Conservation (phyloP, 805 yeast genomes). For the Starmerella bombi region DNA sequence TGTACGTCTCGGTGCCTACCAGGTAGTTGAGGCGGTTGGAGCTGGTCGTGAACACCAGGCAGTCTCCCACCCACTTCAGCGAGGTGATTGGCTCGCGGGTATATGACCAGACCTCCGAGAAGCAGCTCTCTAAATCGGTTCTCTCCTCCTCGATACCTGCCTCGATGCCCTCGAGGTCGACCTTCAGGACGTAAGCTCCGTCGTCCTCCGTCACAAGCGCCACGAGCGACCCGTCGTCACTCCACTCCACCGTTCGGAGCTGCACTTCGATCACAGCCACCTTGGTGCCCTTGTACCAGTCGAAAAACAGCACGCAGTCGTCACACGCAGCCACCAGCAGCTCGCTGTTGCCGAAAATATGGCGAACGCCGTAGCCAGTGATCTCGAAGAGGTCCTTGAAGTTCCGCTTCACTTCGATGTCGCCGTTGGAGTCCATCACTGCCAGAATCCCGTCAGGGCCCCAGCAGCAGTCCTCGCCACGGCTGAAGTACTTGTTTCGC, state of each 20-base stretch:
- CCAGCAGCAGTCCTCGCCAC: slow-evolving; percentile 88
- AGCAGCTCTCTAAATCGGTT: slow-evolving; percentile 62
- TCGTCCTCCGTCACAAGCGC: slow-evolving; percentile 58
- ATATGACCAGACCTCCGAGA: slow-evolving; percentile 72
- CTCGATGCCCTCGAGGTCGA: slow-evolving; percentile 51
- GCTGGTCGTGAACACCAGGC: slow-evolving; percentile 76
- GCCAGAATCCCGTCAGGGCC: slow-evolving; percentile 83
- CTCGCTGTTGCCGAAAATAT: slow-evolving; percentile 73
- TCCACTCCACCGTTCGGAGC: slow-evolving; percentile 70
- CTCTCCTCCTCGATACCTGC: slow-evolving; percentile 46
- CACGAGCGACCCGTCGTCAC: slow-evolving; percentile 82
- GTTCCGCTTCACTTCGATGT: slow-evolving; percentile 63
- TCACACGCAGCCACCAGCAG: slow-evolving; percentile 64
- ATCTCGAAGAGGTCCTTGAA: slow-evolving; percentile 55
- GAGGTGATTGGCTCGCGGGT: slow-evolving; percentile 61
- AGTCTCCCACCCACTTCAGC: slow-evolving; percentile 96
- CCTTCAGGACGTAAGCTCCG: slow-evolving; percentile 59
- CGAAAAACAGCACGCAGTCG: slow-evolving; percentile 76
- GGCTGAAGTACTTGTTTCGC: slow-evolving; percentile 90
- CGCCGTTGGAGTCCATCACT: slow-evolving; percentile 52
- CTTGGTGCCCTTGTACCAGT: slow-evolving; percentile 78
- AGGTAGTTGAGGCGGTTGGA: slow-evolving; percentile 83
- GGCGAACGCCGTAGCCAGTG: slow-evolving; percentile 52
- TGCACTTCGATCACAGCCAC: slow-evolving; percentile 82
- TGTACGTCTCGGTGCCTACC: slow-evolving; percentile 88